Conservation (phyloP, 345 rosid genomes). For the Eucalyptus regnans region DNA sequence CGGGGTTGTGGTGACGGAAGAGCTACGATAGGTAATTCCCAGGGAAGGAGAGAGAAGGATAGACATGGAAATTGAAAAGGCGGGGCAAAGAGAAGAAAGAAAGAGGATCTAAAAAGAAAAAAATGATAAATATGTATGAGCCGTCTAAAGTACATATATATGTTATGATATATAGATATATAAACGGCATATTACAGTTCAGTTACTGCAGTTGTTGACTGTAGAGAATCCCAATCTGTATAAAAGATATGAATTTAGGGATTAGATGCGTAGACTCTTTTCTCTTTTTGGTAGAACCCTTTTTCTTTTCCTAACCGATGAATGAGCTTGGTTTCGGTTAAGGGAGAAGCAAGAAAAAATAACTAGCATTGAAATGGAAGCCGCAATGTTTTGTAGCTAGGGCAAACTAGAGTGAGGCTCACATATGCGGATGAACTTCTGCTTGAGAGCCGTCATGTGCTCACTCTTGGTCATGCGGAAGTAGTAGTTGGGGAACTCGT, state of each 20-base stretch:
- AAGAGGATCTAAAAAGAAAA: neutral
- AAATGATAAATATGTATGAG: neutral
- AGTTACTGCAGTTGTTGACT: neutral
- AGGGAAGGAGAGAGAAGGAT: neutral
- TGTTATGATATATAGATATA: no score
- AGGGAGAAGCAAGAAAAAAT: neutral
- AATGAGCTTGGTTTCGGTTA: neutral
- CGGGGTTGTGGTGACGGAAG: neutral
- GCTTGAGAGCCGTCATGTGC: neutral
- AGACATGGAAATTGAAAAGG: neutral
- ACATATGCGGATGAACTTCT: conserved; percentile 12
- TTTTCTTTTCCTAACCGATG: neutral
- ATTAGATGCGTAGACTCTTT: neutral
- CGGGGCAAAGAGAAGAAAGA: neutral
- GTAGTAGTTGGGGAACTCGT: neutral
- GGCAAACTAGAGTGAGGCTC: neutral
- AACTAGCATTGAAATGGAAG: neutral
- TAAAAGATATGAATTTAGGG: neutral
- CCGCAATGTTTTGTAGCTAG: neutral
- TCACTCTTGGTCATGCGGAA: neutral
- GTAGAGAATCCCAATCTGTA: neutral
- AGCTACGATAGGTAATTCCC: neutral
- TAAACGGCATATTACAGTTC: neutral
- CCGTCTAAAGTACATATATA: neutral
- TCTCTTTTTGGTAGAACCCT: neutral